phyloP scores from a whole-genome alignment of 2,329 filamentous ascomycete genomes.

The Cordyceps cateniannulata region DNA sequence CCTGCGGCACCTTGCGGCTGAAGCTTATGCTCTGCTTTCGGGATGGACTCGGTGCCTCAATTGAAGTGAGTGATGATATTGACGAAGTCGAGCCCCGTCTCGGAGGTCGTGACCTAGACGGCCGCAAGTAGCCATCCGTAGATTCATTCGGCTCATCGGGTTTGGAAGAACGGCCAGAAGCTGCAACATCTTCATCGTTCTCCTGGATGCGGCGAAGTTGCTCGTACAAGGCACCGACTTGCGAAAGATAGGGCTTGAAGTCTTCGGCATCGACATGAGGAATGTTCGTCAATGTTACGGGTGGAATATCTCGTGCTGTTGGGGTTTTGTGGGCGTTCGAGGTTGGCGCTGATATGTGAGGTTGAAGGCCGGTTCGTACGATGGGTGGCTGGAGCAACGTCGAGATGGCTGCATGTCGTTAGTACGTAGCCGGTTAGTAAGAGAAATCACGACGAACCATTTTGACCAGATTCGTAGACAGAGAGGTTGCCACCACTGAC shows the following conservation, averaged over 20 bases:
- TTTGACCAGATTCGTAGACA: conserved; percentile 68
- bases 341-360: conserved; percentile 64
- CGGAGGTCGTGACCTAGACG: conserved; percentile 23
- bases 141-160: conserved; percentile 35
- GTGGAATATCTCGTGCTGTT: conserved; percentile 83
- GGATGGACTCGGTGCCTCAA: conserved; percentile 37
- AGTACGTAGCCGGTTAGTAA: neutral
- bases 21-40: conserved; percentile 42
- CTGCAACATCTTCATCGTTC: conserved; percentile 57
- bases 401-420: conserved; percentile 64
- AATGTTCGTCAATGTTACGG: conserved; percentile 85
- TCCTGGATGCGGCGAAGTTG: conserved; percentile 80
- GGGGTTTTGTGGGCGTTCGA: conserved; percentile 75
- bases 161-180: conserved; percentile 32
- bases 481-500: conserved; percentile 49
- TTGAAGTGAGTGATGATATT: conserved; percentile 42
- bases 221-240: conserved; percentile 84
- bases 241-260: conserved; percentile 77
- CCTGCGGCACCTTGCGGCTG: conserved; percentile 56
- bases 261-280: conserved; percentile 70
- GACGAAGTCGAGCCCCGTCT: conserved; percentile 37
- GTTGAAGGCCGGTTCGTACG: conserved; percentile 76
- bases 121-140: conserved; percentile 42
- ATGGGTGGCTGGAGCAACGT: conserved; percentile 89
- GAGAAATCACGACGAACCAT: conserved; percentile 49